Evolutionary conservation across 148 eudicot genomes (phyloP).

Genomic region (Selenicereus undatus): DNA sequence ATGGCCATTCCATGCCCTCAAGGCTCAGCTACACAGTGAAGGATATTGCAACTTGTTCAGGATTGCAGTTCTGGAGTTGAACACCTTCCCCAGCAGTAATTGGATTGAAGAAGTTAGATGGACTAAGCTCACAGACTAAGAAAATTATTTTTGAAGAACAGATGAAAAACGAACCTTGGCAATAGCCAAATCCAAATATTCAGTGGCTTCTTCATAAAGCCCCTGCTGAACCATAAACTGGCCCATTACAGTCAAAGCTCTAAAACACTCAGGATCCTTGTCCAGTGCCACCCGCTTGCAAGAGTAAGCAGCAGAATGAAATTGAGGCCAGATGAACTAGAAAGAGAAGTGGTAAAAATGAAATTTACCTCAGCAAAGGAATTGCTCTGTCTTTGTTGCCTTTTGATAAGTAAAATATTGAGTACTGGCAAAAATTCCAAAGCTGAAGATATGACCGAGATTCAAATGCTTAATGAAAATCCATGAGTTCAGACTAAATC

Average conservation of each 20-base stretch:
- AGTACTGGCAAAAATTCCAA: constrained; percentile 39
- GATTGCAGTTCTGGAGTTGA: background rate
- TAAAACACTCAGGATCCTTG: constrained; percentile 72
- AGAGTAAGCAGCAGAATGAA: constrained; percentile 20
- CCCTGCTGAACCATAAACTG: constrained; percentile 45
- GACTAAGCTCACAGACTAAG: background rate
- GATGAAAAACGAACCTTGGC: constrained; percentile 47
- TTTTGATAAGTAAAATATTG: constrained; percentile 47
- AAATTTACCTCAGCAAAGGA: constrained; percentile 50
- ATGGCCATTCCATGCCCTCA: background rate
- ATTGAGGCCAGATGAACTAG: constrained; percentile 1
- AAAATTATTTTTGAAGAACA: background rate
- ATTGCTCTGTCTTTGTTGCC: constrained; percentile 52
- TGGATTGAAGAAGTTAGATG: background rate
- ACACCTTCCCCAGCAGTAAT: background rate
- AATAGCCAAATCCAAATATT: constrained; percentile 58
- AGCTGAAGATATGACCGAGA: constrained; percentile 1
- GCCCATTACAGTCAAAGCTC: constrained; percentile 72
- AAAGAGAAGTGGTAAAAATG: constrained; percentile 9
- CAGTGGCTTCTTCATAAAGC: constrained; percentile 49
- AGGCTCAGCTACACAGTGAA: background rate
- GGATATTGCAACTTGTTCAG: background rate
- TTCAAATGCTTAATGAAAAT: background rate
- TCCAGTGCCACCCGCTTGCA: constrained; percentile 62
- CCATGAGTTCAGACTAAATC: background rate